Conservation (phyloP, 1,284 basidiomycete species). For the Veloboletus limbatus region DNA sequence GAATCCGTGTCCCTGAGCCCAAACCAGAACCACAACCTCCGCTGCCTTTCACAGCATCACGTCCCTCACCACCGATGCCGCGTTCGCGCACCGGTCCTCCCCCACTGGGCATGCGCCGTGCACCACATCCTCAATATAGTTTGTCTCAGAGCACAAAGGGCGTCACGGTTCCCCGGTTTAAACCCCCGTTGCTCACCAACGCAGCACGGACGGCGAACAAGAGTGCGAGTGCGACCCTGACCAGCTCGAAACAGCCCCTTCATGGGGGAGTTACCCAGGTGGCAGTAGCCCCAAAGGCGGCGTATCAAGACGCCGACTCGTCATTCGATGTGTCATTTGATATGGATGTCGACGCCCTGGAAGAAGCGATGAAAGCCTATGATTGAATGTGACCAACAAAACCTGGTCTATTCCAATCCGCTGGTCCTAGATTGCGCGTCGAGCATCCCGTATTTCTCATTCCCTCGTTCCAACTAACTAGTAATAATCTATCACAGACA, state of each 20-base stretch:
- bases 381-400: no score
- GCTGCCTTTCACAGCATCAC: neutral
- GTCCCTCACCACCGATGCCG: slow-evolving; percentile 13
- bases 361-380: slow-evolving; percentile 33
- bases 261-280: neutral
- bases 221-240: neutral
- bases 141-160: slow-evolving; percentile 23
- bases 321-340: slow-evolving; percentile 35
- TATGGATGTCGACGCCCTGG: slow-evolving; percentile 26
- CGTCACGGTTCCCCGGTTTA: slow-evolving; percentile 24
- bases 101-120: slow-evolving; percentile 31
- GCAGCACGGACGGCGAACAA: slow-evolving; percentile 1
- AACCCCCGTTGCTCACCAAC: slow-evolving; percentile 28
- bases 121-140: slow-evolving; percentile 20
- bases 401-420: neutral
- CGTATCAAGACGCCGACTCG: slow-evolving; percentile 24
- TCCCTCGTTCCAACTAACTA: neutral
- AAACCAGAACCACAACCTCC: slow-evolving; percentile 6
- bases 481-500: slow-evolving; percentile 9
- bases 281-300: neutral
- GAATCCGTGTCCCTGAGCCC: neutral
- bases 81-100: slow-evolving; percentile 22
- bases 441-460: neutral
- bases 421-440: neutral
- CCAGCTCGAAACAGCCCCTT: neutral